phyloP scores from a whole-genome alignment of 768 basidiomycete genomes.

The Pleurotus tuber-regium region DNA sequence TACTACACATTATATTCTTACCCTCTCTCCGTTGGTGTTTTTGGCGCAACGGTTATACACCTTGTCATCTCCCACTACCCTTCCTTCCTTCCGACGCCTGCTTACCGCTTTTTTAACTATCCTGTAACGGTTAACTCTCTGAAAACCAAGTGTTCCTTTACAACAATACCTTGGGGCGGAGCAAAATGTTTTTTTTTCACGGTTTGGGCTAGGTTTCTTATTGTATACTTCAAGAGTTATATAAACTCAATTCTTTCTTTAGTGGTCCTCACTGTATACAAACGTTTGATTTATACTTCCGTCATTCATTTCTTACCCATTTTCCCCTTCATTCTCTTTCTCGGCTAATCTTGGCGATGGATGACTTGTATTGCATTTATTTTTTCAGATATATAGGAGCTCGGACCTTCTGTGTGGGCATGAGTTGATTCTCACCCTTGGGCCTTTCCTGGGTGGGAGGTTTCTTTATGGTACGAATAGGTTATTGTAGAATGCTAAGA shows the following conservation, averaged over 20 bases:
- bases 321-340: neutral
- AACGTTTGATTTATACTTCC: too few relatives aligned
- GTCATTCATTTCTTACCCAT: conserved; percentile 5
- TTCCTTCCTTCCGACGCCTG: neutral
- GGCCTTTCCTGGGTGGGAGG: too few relatives aligned
- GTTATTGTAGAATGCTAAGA: too few relatives aligned
- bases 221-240: neutral
- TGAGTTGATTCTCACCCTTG: too few relatives aligned
- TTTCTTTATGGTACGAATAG: too few relatives aligned
- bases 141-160: neutral
- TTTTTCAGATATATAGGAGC: neutral
- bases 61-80: neutral
- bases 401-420: neutral
- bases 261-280: too few relatives aligned
- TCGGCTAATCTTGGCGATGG: conserved; percentile 6
- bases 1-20: neutral
- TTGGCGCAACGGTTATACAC: neutral
- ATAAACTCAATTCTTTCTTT: too few relatives aligned
- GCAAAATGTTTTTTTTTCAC: neutral
- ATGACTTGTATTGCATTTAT: conserved; percentile 3
- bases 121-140: neutral
- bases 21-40: neutral
- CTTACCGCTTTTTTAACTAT: neutral
- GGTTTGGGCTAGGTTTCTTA: neutral
- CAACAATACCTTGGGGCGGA: too few relatives aligned